Conservation (phyloP, 345 rosid genomes). For the Stellera chamaejasme region DNA sequence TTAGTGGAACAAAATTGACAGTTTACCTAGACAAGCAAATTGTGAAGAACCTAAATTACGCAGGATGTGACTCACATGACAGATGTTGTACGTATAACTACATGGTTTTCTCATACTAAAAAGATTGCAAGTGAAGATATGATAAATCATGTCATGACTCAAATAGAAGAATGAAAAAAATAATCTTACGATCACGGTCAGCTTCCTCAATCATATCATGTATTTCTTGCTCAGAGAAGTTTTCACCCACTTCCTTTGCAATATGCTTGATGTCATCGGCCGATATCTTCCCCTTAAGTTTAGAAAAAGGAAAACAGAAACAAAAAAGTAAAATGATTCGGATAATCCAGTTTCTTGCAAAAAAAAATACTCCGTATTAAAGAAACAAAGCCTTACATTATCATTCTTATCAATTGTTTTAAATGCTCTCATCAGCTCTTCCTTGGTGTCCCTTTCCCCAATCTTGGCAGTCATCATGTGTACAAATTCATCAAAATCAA, state of each 20-base stretch:
- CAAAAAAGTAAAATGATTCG: neutral
- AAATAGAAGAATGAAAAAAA: neutral
- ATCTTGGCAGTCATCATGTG: conserved; percentile 97
- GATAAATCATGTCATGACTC: neutral
- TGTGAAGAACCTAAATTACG: neutral
- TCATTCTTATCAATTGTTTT: conserved; percentile 77
- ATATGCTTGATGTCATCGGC: conserved; percentile 45
- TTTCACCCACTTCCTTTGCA: conserved; percentile 72
- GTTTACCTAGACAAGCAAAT: neutral
- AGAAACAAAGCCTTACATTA: conserved; percentile 36
- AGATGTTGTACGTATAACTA: too few relatives aligned
- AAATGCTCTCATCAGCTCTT: conserved; percentile 82
- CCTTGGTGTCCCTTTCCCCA: conserved; percentile 91
- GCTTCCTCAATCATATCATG: conserved; percentile 84
- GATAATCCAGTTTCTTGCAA: neutral
- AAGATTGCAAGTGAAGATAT: neutral
- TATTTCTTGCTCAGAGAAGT: conserved; percentile 60
- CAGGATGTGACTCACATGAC: neutral
- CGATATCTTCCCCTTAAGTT: conserved; percentile 68
- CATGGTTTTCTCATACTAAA: neutral
- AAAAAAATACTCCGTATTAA: neutral
- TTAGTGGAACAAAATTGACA: neutral
- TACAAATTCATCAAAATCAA: conserved; percentile 90
- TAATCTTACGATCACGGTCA: conserved; percentile 61
- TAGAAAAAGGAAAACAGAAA: conserved; percentile 1